Conservation (phyloP, 2,329 filamentous ascomycete genomes). For the Paecilomyces sp. region DNA sequence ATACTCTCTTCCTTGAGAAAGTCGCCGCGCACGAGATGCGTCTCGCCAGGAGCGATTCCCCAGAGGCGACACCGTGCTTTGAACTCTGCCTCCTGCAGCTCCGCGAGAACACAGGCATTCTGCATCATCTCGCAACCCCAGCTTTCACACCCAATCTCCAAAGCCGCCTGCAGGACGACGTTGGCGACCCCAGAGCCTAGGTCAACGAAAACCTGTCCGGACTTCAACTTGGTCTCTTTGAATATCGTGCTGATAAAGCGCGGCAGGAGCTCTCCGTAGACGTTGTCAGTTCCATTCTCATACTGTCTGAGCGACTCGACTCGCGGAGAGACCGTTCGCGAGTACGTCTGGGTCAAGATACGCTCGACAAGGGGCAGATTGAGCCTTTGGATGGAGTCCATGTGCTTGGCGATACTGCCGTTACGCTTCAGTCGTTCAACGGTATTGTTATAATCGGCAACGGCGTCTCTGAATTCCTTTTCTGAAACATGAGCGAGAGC, state of each 20-base stretch:
- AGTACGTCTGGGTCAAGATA: constrained; percentile 81
- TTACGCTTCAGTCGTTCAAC: constrained; percentile 59
- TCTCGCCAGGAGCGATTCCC: constrained; percentile 73
- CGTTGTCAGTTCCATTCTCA: constrained; percentile 82
- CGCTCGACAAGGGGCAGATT: constrained; percentile 67
- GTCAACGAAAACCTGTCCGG: constrained; percentile 83
- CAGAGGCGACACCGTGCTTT: constrained; percentile 77
- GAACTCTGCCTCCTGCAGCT: constrained; percentile 76
- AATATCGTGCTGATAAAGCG: constrained; percentile 80
- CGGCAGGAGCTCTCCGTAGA: constrained; percentile 87
- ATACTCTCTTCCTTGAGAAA: constrained; percentile 71
- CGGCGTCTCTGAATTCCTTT: constrained; percentile 63
- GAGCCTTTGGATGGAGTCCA: constrained; percentile 62
- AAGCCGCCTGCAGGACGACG: constrained; percentile 84
- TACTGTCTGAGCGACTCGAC: constrained; percentile 80
- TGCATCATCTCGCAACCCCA: constrained; percentile 97
- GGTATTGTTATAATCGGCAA: constrained; percentile 70
- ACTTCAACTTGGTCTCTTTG: constrained; percentile 68
- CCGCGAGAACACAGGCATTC: constrained; percentile 76
- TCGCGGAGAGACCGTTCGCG: constrained; percentile 82
- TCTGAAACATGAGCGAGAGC: constrained; percentile 62
- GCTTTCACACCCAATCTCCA: constrained; percentile 88
- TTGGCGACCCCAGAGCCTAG: constrained; percentile 94
- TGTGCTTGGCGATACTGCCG: constrained; percentile 64
- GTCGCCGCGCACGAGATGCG: constrained; percentile 75